These are phyloP conservation scores for Acacia pycnantha DNA, from an alignment of 331 rosid species.

Conservation along the genomic window DNA sequence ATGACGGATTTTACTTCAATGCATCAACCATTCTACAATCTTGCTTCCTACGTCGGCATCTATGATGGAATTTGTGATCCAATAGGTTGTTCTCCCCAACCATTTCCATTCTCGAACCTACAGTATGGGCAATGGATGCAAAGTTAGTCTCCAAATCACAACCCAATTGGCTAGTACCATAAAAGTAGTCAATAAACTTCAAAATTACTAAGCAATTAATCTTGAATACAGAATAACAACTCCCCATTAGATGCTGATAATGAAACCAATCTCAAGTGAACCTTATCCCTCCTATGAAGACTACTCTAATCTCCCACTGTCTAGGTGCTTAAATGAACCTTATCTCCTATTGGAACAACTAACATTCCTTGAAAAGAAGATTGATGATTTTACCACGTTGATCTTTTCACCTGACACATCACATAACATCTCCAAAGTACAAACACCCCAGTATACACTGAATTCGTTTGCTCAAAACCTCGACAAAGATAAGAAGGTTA, in stretches of 20 bases:
- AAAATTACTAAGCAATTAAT: not conserved
- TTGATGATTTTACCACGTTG: not conserved
- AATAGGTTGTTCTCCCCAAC: slow-evolving; percentile 85
- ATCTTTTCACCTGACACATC: not conserved
- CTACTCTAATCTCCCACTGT: not conserved
- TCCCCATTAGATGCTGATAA: slow-evolving; percentile 7
- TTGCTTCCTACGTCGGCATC: slow-evolving; percentile 92
- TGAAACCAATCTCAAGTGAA: not conserved
- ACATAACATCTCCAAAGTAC: not conserved
- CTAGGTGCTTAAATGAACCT: not conserved
- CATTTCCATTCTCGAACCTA: slow-evolving; percentile 76
- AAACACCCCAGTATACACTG: not conserved
- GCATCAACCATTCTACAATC: slow-evolving; percentile 88
- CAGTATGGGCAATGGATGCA: slow-evolving; percentile 37
- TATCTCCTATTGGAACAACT: not conserved
- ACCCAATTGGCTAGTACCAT: not conserved
- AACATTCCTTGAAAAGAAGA: not conserved
- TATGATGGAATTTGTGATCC: slow-evolving; percentile 87
- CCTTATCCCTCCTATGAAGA: not conserved
- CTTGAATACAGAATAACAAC: slow-evolving; percentile 7
- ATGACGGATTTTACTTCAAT: slow-evolving; percentile 40
- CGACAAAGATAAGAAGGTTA: not conserved
- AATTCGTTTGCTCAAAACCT: not conserved
- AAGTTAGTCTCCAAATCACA: slow-evolving; percentile 25
- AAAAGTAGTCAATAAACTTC: not conserved